Base-by-base conservation (phyloP, 2,329 filamentous ascomycete genomes). In the Hymenoscyphus repandus region DNA sequence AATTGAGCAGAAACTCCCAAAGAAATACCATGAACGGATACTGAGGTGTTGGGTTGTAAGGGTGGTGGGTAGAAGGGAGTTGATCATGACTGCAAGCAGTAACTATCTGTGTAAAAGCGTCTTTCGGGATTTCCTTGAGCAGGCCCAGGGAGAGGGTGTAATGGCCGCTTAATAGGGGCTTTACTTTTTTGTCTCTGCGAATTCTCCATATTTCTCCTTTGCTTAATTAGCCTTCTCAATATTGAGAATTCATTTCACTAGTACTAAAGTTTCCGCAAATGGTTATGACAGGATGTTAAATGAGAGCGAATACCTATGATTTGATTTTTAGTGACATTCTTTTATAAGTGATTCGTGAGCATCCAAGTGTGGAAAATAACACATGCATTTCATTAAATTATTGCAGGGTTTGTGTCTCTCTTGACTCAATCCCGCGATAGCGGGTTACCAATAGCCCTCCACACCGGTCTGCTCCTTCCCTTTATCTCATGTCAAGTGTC, bases 1-100 rank as follows among this genome's bases (percentile, higher is more conserved):
- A 99, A 74, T 75, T 99, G 66, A 97, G 92, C 86, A 85, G 92
- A 71, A 90, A 87, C 80, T 96, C 91, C 63, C 91, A 97, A 78
- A 84, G 93, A 70, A 89, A 93, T 84, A 95, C 90, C 62, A 95
- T 97, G 90, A 99, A 97, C 74, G 93, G 93, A 72, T 96, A 97
- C 79, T 96, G 91, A 68, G 47, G 55, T 41, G 50, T 49, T 42
- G 51, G 48, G 45, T 34, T 45, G 45, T 45, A 39, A 47, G 27
- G 43, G 18, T 42, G 40, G 50, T 51, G 52, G 49, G 33, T 30
- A 40, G 34, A 18, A 52, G 31, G 34, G 43, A 34, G 52, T 54
- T 53, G 45, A 56, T 62, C 61, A 61, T 62, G 58, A 62, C 56
- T 53, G 58, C 58, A 59, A 61, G 57, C 50, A 52, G 52, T 59